Evolutionary conservation across 768 basidiomycete genomes (phyloP), one percentile per base, ranked within the genome.

Genomic region (Neoboletus magnificus): DNA sequence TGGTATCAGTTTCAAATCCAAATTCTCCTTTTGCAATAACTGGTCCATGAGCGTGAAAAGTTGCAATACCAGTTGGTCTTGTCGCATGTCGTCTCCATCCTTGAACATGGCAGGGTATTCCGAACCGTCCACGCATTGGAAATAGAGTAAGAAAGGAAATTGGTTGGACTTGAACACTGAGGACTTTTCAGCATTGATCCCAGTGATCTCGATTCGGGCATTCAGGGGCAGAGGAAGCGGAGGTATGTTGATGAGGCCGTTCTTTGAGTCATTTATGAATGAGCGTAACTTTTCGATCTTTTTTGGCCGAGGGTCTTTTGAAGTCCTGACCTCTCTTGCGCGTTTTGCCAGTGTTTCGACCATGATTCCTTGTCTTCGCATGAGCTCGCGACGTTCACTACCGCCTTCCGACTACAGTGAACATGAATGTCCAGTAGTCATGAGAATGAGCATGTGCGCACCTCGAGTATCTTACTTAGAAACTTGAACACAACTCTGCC

Each of bases 41-140:
- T 90, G 81, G 68, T 99, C 94, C 97, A 99, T 99, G 27, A 99
- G 83, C 16, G 94, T 97, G 71, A 99, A 95, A n/a, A 98, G 79
- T 71, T 99, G 97, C 48, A 98, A 89, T 27, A 98, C 95, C 36
- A 99, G 83, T 70, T 99, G 97, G 68, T 99, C 97, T 71, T 99
- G 97, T 22, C 97, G 86, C 80, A 98, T 88, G 67, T 99, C 97
- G 67, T 98, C 97, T 15, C 97, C 97, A 62, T 98, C 95, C 73
- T 98, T 99, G 81, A 98, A 98, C 57, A 99, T 98, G 49, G 98
- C 82, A 0, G 95, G 91, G 71, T 89, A 98, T 67, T 94, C 91
- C 16, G 84, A 81, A 11, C 90, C 87, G 54, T 92, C 89, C 11
- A 84, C 77, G 62, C 90, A 89, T 62, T 91, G 87, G 72, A 98